Evolutionary conservation across 805 yeast genomes (phyloP).

Genomic region (Spathaspora boniae): DNA sequence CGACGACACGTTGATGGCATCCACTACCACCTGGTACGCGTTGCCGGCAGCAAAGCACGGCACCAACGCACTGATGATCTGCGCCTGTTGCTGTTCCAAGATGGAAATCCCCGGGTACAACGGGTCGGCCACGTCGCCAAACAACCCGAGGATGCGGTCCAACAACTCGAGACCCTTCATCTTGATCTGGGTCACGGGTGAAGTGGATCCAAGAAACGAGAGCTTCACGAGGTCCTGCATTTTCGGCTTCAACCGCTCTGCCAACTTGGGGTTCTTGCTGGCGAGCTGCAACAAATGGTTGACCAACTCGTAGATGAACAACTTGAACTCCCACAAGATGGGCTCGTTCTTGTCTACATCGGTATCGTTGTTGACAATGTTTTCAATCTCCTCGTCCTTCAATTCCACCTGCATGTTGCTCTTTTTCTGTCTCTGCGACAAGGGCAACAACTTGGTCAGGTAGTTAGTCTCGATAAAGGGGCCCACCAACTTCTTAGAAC

Average conservation of each 20-base stretch:
- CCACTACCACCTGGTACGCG: slow-evolving; percentile 67
- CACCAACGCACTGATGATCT: slow-evolving; percentile 80
- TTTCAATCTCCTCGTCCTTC: slow-evolving; percentile 39
- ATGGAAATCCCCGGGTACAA: slow-evolving; percentile 67
- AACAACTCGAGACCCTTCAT: slow-evolving; percentile 64
- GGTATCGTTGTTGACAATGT: slow-evolving; percentile 36
- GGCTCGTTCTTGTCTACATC: slow-evolving; percentile 50
- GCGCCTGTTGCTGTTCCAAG: slow-evolving; percentile 92
- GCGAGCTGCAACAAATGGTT: slow-evolving; percentile 42
- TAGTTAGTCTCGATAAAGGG: slow-evolving; percentile 36
- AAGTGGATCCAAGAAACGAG: slow-evolving; percentile 78
- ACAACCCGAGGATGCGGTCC: slow-evolving; percentile 56
- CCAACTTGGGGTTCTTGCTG: slow-evolving; percentile 32
- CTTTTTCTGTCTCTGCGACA: slow-evolving; percentile 40
- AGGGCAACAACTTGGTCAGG: slow-evolving; percentile 39
- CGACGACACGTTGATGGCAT: slow-evolving; percentile 76
- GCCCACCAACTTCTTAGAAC: slow-evolving; percentile 40
- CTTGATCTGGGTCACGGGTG: slow-evolving; percentile 59
- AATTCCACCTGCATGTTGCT: slow-evolving; percentile 25
- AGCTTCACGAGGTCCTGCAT: slow-evolving; percentile 69
- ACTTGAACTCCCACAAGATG: slow-evolving; percentile 54
- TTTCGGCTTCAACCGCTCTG: slow-evolving; percentile 38
- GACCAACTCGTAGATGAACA: slow-evolving; percentile 45
- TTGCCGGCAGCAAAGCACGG: slow-evolving; percentile 80
- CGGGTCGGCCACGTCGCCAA: slow-evolving; percentile 65